Base-by-base conservation (phyloP, 106 monocot genomes). In the Allium sativum region DNA sequence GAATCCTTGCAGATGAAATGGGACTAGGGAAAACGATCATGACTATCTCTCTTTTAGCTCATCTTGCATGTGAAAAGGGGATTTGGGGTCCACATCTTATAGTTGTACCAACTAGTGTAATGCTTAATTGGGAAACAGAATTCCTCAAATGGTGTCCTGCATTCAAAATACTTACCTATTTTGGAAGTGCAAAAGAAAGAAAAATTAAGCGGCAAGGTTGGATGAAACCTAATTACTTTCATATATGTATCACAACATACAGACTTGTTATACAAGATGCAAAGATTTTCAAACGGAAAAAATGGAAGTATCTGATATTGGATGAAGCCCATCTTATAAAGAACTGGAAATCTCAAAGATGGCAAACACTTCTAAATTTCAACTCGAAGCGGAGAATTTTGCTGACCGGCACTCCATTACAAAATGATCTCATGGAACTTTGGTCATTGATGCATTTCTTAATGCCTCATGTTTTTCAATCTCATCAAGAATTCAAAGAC, bases 81-180 rank as follows among this genome's bases (percentile, higher is more conserved):
- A 87, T 98, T 44, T 98, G 98, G 98, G 98, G 98, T 15, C 98
- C 91, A 52, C 98, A 98, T 79, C 85, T 98, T 42, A 98, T 98
- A 43, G 98, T 98, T 12, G 98, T 98, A 15, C 98, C 98, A 44
- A 98, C 98, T 41, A 98, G 98, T 78, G 98, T 98, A 13, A 98
- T 98, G 98, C 88, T 98, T 48, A 98, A 98, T 55, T 98, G 98
- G 98, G 98, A 98, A 69, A 98, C 98, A 58, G 98, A 98, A 68
- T 88, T 98, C 69, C 82, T 98, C 45, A 92, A 92, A 55, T 98
- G 98, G 98, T 98, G 92, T 21, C 98, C 98, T 72, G 98, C 98
- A 60, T 98, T 98, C 59, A 98, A 92, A 70, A 98, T 98, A 69
- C 67, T 98, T 55, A 98, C 98, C 41, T 98, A 98, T 71, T 98